A percentile compares a stretch with the other conserved stretches of the same genome.
phyloP scores from a whole-genome alignment of 352 stramenopile genomes.

The Blastocystis sp. region DNA sequence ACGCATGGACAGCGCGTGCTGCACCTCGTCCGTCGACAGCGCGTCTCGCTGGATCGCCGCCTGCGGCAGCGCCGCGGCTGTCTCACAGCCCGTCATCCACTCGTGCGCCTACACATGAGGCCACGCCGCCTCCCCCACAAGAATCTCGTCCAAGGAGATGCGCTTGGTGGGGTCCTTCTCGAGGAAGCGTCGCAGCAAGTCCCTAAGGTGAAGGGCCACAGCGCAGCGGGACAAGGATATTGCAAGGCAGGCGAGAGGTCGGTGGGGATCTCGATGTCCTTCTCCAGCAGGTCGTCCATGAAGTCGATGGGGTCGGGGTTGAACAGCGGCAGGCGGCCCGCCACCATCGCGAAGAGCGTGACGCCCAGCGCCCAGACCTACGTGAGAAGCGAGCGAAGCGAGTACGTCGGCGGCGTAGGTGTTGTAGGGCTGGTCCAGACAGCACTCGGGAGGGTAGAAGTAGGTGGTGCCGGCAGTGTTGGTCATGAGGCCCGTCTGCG shows the following conservation, averaged over 20 bases:
- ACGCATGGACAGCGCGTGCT: conserved; percentile 34
- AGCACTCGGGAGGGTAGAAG: conserved; percentile 80
- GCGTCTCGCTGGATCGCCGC: background rate
- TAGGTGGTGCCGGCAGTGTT: conserved; percentile 67
- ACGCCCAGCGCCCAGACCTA: conserved; percentile 84
- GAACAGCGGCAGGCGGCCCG: conserved; percentile 41
- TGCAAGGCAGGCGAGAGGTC: conserved; percentile 46
- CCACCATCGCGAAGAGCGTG: conserved; percentile 86
- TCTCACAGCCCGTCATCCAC: conserved; percentile 13
- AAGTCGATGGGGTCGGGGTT: conserved; percentile 64
- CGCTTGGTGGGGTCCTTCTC: conserved; percentile 68
- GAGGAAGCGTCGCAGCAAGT: conserved; percentile 60
- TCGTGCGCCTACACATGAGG: conserved; percentile 5
- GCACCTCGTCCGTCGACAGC: conserved; percentile 30
- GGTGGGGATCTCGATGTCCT: conserved; percentile 67
- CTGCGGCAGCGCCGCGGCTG: background rate
- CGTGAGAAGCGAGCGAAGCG: background rate
- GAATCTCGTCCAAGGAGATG: conserved; percentile 65
- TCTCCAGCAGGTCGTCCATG: conserved; percentile 59
- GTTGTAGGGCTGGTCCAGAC: conserved; percentile 79
- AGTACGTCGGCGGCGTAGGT: conserved; percentile 80
- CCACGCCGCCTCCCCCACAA: background rate
- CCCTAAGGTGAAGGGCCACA: conserved; percentile 35
- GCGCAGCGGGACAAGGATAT: conserved; percentile 48
- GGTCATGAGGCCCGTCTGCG: conserved; percentile 72